Base-by-base conservation (phyloP, 306 rosid genomes). In the Prunus mira region DNA sequence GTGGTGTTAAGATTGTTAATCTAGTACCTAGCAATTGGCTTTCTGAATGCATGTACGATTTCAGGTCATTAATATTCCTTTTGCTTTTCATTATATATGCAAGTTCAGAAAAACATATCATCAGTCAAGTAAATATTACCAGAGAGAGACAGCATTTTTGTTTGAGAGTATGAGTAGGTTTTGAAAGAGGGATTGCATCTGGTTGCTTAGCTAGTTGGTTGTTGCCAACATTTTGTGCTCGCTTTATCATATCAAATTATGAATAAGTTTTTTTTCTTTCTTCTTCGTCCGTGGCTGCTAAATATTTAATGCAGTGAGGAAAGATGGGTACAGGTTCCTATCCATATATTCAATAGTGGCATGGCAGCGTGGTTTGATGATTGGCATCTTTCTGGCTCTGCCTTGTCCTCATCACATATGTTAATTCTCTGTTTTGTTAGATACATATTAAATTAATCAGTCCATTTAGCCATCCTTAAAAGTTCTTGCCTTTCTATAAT, bases 341-440 rank as follows among this genome's bases (percentile, higher is more conserved):
- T 83, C 82, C 75, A 47, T 34, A 25, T 41, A 82, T 75, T 69
- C 54, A 82, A 65, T 69, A 12, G 32, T 34, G 6, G 65, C 76
- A 0, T 20, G 6, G 65, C 76, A 0, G 6, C 62, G 27, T 56
- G 19, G 4, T n/a, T 41, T 17, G 72, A 34, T 49, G 27, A 6
- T 64, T 14, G 65, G 74, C 30, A 64, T 71, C 73, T 66, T 15
- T 80, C 5, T 49, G 51, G 64, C 22, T 30, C 71, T 22, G 54
- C 49, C 34, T 12, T 71, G 52, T 27, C 79, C 66, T 72, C 76
- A 10, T 34, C 60, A 22, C 54, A 20, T 3, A 47, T 52, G 50
- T n/a, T 71, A 20, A 34, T 3, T 13, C 18, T 24, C 3, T 25
- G 9, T 22, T 49, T 49, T 49, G 52, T 49, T 49, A 14, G 52